phyloP scores from a whole-genome alignment of 2,329 filamentous ascomycete species.

The Mollisiaceae sp. region DNA sequence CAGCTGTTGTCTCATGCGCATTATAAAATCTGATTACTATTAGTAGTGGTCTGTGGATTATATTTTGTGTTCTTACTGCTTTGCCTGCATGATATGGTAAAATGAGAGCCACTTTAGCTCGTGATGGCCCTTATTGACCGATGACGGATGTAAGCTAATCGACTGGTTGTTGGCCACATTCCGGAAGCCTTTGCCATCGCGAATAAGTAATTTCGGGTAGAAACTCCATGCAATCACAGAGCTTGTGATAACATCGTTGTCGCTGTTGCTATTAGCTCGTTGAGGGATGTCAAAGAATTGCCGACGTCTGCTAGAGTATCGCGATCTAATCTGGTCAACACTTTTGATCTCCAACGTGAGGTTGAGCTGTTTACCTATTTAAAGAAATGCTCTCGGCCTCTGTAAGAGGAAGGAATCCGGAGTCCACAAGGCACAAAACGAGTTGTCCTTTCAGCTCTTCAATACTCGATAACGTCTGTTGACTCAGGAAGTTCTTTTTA shows the following conservation, averaged over 20 bases:
- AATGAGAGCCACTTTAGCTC: conserved; percentile 86
- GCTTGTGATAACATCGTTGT: conserved; percentile 78
- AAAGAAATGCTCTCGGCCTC: conserved; percentile 73
- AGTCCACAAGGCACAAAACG: conserved; percentile 81
- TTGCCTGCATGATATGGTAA: conserved; percentile 96
- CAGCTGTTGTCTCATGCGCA: conserved; percentile 84
- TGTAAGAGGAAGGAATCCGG: conserved; percentile 79
- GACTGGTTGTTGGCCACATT: conserved; percentile 93
- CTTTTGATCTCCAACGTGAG: conserved; percentile 41
- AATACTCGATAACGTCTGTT: conserved; percentile 88
- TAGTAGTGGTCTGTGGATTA: conserved; percentile 28
- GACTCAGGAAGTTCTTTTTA: conserved; percentile 89
- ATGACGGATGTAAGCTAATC: conserved; percentile 85
- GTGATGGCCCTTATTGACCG: conserved; percentile 77
- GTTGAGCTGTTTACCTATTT: conserved; percentile 50
- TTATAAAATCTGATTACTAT: conserved; percentile 70
- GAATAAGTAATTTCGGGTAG: conserved; percentile 88
- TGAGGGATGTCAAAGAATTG: conserved; percentile 82
- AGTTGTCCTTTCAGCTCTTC: conserved; percentile 96
- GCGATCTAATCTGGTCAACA: conserved; percentile 47
- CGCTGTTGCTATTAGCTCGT: conserved; percentile 74
- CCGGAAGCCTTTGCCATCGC: conserved; percentile 84
- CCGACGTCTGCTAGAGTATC: conserved; percentile 69
- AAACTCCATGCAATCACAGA: conserved; percentile 93
- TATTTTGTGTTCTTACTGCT: conserved; percentile 59